These are phyloP conservation scores for Tetrahymena thermophila DNA, from an alignment of 73 alveolate species.

Conservation along the genomic window DNA sequence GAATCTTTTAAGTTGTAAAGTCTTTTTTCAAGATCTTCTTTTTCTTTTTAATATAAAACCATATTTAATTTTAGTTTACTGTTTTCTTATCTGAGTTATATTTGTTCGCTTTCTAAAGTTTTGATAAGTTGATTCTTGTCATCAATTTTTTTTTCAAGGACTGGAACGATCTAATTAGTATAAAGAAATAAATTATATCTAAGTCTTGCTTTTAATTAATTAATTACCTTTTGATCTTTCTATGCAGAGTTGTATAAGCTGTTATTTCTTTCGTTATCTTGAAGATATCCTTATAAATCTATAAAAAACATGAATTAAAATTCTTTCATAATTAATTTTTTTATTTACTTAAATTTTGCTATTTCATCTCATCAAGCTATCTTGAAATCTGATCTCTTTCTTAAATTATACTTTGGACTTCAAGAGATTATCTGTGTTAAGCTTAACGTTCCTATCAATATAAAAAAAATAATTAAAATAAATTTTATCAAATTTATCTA, in stretches of 20 bases:
- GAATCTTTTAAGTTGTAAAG: neutral
- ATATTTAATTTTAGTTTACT: neutral
- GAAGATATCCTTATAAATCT: neutral
- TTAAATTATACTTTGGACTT: neutral
- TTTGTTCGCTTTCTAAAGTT: neutral
- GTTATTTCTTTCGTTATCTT: neutral
- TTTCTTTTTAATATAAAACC: neutral
- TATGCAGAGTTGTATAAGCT: neutral
- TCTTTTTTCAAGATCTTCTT: neutral
- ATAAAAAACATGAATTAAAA: neutral
- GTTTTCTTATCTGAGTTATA: neutral
- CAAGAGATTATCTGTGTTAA: neutral
- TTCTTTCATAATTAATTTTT: neutral
- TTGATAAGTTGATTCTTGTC: neutral
- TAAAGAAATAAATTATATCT: too few species aligned
- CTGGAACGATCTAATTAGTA: neutral
- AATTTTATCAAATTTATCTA: neutral
- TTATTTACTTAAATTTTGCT: neutral
- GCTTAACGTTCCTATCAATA: neutral
- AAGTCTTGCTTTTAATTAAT: neutral
- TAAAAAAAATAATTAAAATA: neutral
- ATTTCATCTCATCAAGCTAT: neutral
- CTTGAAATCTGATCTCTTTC: neutral
- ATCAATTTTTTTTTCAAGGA: neutral
- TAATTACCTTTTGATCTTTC: neutral